Percentiles rank a stretch among this genome's conserved stretches.
phyloP scores from a whole-genome alignment of 208 protist genomes.

The Angomonas ambiguus region DNA sequence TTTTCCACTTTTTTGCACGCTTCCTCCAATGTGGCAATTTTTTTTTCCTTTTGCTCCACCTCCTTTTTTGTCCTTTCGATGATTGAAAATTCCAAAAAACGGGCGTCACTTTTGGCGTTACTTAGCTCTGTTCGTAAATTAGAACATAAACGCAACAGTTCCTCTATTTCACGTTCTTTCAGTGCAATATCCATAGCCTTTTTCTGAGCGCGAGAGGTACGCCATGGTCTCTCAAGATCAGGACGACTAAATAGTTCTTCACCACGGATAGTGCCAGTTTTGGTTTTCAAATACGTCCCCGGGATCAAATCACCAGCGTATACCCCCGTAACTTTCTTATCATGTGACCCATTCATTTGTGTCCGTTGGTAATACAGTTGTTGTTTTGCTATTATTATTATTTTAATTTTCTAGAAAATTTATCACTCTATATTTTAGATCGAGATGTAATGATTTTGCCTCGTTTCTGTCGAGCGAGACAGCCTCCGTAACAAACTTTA shows the following conservation, averaged over 20 bases:
- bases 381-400: constrained; percentile 19
- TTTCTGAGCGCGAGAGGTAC: constrained; percentile 40
- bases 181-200: constrained; percentile 45
- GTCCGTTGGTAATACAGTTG: background rate
- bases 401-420: too few relatives aligned
- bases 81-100: constrained; percentile 58
- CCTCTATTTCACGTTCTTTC: constrained; percentile 89
- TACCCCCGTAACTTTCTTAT: constrained; percentile 47
- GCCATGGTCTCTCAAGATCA: constrained; percentile 86
- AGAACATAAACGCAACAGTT: constrained; percentile 75
- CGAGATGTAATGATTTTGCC: too few relatives aligned
- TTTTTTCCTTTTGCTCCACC: constrained; percentile 39
- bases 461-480: too few relatives aligned
- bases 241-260: constrained; percentile 85
- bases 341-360: background rate
- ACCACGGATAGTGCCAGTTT: constrained; percentile 67
- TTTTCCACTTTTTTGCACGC: constrained; percentile 31
- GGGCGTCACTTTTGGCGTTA: constrained; percentile 68
- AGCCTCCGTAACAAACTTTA: too few relatives aligned
- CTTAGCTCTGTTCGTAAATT: constrained; percentile 71
- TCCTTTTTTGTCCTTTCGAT: constrained; percentile 46
- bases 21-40: constrained; percentile 28
- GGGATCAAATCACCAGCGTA: constrained; percentile 67
- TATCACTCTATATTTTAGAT: too few relatives aligned
- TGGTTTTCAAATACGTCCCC: constrained; percentile 63